Percentiles rank a stretch among this genome's conserved stretches.
These are phyloP conservation scores for Euphorbia lathyris DNA, from an alignment of 345 rosid genomes.

Conservation along the genomic window DNA sequence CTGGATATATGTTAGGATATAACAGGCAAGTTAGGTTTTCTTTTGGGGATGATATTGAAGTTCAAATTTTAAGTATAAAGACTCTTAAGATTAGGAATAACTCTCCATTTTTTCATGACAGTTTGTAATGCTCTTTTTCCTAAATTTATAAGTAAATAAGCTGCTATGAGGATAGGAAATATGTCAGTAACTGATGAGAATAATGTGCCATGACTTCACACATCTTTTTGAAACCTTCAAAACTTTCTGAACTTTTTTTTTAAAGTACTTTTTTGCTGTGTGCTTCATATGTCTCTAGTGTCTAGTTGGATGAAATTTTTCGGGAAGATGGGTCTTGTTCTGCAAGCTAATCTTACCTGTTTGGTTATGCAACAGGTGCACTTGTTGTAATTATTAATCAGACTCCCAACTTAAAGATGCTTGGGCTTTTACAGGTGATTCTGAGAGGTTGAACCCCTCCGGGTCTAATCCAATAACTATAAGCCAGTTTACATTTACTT, in stretches of 20 bases:
- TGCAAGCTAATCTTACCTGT: conserved; percentile 16
- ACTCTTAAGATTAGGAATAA: neutral
- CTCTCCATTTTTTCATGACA: neutral
- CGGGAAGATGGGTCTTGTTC: conserved; percentile 8
- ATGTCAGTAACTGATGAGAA: neutral
- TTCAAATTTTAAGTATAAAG: neutral
- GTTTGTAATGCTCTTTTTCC: neutral
- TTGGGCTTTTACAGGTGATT: conserved; percentile 88
- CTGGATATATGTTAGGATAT: neutral
- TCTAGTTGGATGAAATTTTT: conserved; percentile 7
- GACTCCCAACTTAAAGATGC: conserved; percentile 94
- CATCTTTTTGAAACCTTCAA: neutral
- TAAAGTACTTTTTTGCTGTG: neutral
- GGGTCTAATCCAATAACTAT: conserved; percentile 10
- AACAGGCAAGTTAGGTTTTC: neutral
- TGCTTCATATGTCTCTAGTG: conserved; percentile 6
- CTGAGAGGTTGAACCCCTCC: conserved; percentile 6
- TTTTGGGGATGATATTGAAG: neutral
- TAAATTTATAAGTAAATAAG: neutral
- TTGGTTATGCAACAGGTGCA: conserved; percentile 59
- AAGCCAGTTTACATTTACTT: neutral
- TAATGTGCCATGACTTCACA: neutral
- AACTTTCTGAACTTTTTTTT: neutral
- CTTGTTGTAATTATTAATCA: conserved; percentile 68
- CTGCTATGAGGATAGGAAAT: neutral